Evolutionary conservation across 441 rosid genomes (phyloP), one percentile per base, ranked within the genome.

Genomic region (Euphorbia corollata): DNA sequence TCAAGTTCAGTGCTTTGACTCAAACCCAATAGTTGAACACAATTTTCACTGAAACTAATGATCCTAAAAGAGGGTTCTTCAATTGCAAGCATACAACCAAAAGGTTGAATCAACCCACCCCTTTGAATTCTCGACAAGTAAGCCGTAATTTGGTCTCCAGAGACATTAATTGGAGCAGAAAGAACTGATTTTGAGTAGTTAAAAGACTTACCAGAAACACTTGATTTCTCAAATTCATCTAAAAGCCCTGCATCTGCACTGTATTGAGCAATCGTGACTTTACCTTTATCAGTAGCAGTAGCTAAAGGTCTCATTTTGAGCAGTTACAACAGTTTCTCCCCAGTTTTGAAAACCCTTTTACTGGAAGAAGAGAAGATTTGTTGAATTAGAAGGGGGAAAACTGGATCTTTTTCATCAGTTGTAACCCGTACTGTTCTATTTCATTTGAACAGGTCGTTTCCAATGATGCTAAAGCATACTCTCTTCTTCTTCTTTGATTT

Each of bases 91-190:
- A 91, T 59, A 68, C 96, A 91, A 20, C 96, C 97, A 75, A 91
- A 85, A 15, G 93, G 81, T 73, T 91, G 96, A 78, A 85, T 73
- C 27, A 79, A 76, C 36, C 96, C 94, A 27, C 98, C 96, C 73
- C 91, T 78, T 72, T 89, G 96, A 67, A 89, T 89, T 59, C 73
- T 89, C 0, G 87, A 78, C 16, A 89, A 48, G 68, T 85, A 87
- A 69, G 89, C 86, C 50, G 73, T 75, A 9, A 77, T 85, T 74
- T 88, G 83, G 63, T 87, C 92, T 2, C 82, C 98, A 38, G 95
- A 73, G 0, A 83, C 90, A 68, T 65, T 54, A n/a, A 54, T 70
- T 2, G 90, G 90, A 43, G 83, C 83, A 27, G 70, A 68, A 72
- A 79, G 72, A 18, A 92, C 82, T 16, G 91, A 86, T 69, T 73